Evolutionary conservation across 192 early-diverging fungal species (phyloP).

Genomic region (Coemansia sp.): DNA sequence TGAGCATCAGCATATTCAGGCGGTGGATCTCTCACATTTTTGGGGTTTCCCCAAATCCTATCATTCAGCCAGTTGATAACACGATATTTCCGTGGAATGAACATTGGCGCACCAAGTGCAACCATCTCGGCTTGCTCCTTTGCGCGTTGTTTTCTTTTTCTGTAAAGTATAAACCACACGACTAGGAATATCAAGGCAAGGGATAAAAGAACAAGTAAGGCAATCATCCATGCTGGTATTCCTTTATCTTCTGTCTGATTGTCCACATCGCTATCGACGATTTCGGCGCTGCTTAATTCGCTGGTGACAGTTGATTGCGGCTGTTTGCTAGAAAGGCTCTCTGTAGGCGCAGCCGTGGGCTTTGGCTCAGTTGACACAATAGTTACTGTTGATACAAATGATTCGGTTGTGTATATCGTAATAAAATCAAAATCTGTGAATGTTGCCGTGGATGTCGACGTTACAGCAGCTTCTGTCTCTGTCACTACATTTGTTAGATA

Average conservation of each 20-base stretch:
- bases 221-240: background rate
- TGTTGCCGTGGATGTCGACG: background rate
- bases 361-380: background rate
- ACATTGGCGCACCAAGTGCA: background rate
- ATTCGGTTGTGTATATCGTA: background rate
- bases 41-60: background rate
- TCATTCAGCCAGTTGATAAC: background rate
- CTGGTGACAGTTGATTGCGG: background rate
- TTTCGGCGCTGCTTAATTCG: background rate
- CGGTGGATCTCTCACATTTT: background rate
- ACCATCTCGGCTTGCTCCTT: background rate
- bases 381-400: background rate
- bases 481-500: background rate
- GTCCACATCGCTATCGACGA: background rate
- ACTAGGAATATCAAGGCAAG: background rate
- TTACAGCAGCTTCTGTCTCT: background rate
- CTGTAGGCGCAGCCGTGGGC: background rate
- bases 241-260: background rate
- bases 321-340: background rate
- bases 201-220: background rate
- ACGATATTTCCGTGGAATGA: background rate
- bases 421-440: background rate
- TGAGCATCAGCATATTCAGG: background rate
- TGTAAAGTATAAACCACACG: constrained; percentile 2
- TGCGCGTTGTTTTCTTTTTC: constrained; percentile 4